A percentile compares a stretch with the other conserved stretches of the same genome.
These are phyloP conservation scores for Toxoplasma gondii DNA, from an alignment of 169 alveolate genomes.

Conservation along the genomic window DNA sequence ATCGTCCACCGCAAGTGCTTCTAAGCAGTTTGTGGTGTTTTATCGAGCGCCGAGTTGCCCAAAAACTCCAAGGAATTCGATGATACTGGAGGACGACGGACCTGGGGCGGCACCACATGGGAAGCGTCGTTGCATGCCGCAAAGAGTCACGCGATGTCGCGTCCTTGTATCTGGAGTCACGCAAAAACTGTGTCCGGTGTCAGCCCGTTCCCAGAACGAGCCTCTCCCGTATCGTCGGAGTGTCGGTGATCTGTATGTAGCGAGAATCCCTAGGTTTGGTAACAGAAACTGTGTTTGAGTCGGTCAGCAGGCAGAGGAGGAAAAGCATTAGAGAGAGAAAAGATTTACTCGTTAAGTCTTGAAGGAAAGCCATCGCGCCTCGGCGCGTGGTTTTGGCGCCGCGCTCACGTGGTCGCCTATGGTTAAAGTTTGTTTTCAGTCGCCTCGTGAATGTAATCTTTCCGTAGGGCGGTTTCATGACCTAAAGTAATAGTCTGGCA, in stretches of 20 bases:
- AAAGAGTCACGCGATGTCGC: background rate
- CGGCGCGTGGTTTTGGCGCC: slow-evolving; percentile 16
- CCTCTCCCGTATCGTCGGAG: background rate
- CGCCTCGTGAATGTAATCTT: background rate
- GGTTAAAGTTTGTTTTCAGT: background rate
- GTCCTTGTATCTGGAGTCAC: background rate
- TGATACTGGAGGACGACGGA: background rate
- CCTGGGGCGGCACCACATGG: background rate
- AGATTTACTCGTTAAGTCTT: background rate
- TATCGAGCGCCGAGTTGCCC: background rate
- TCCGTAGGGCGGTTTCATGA: background rate
- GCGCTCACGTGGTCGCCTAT: background rate
- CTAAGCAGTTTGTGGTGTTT: slow-evolving; percentile 40
- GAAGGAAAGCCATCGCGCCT: background rate
- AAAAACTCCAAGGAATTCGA: background rate
- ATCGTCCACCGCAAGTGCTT: slow-evolving; percentile 95
- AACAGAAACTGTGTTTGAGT: background rate
- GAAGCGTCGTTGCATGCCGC: background rate
- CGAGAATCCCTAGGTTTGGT: background rate
- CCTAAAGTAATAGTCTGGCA: background rate
- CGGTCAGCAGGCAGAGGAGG: background rate
- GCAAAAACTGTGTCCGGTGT: background rate
- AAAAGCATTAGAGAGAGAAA: background rate
- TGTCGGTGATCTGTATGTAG: background rate
- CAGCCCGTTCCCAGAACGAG: background rate